phyloP scores from a whole-genome alignment of 192 early-diverging fungal genomes.

The Dissophora globulifera region DNA sequence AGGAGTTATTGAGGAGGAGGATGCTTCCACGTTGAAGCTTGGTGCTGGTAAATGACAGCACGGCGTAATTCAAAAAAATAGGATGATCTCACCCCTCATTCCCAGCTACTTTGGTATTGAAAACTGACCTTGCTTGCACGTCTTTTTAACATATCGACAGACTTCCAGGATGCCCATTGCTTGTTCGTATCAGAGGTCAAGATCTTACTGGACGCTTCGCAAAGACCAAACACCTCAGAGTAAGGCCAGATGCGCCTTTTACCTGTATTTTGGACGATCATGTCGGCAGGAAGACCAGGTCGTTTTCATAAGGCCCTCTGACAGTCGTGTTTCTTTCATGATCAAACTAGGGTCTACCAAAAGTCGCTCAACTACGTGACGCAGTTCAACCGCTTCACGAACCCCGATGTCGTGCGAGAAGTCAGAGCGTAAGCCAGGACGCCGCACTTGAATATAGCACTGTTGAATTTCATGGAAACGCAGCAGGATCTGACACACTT shows the following conservation, averaged over 20 bases:
- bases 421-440: conserved; percentile 78
- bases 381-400: conserved; percentile 85
- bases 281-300: too few species aligned
- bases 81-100: too few species aligned
- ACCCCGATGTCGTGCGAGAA: conserved; percentile 87
- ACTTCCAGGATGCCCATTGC: conserved; percentile 78
- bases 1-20: conserved; percentile 70
- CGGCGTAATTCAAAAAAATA: conserved; percentile 2
- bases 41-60: conserved; percentile 62
- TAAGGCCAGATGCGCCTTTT: too few species aligned
- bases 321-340: background rate
- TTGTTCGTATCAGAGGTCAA: conserved; percentile 78
- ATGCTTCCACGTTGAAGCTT: conserved; percentile 68
- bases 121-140: too few species aligned
- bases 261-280: too few species aligned
- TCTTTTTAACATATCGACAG: conserved; percentile 24
- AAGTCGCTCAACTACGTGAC: conserved; percentile 90
- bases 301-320: background rate
- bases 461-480: too few species aligned
- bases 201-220: conserved; percentile 72
- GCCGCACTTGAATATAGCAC: too few species aligned
- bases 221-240: conserved; percentile 61
- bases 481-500: too few species aligned
- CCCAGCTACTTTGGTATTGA: too few species aligned
- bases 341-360: conserved; percentile 68